Evolutionary conservation across 352 stramenopile genomes (phyloP).

Genomic region (Aphanomyces cochlioides): DNA sequence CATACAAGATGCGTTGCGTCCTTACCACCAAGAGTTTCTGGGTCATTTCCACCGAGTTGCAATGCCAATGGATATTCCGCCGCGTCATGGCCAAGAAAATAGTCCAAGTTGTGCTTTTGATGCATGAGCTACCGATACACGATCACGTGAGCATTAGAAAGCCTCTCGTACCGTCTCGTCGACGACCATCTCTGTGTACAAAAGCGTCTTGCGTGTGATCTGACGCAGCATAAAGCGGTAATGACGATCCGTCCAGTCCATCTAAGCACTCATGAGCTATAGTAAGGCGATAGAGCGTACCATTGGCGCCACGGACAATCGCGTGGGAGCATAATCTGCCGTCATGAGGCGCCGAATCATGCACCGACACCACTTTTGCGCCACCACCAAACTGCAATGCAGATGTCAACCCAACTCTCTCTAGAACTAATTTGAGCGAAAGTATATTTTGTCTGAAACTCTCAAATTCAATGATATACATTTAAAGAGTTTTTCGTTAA

Average conservation of each 20-base stretch:
- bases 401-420: neutral
- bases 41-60: slow-evolving; percentile 92
- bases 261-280: slow-evolving; percentile 48
- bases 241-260: slow-evolving; percentile 98
- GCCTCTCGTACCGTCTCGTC: slow-evolving; percentile 85
- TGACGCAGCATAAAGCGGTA: slow-evolving; percentile 92
- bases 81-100: slow-evolving; percentile 83
- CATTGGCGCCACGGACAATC: slow-evolving; percentile 70
- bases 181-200: slow-evolving; percentile 99
- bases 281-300: slow-evolving; percentile 36
- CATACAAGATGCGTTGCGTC: neutral
- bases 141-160: neutral
- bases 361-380: neutral
- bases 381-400: neutral
- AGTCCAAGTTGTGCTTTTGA: slow-evolving; percentile 82
- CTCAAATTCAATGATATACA: no score
- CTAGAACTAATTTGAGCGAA: no score
- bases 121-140: slow-evolving; percentile 55
- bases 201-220: slow-evolving; percentile 88
- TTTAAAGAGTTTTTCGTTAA: no score
- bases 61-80: slow-evolving; percentile 88
- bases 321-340: slow-evolving; percentile 31
- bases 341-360: neutral
- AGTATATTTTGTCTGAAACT: no score
- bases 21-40: slow-evolving; percentile 68